phyloP scores from a whole-genome alignment of 2,329 filamentous ascomycete genomes.

The Claviceps maximensis region DNA sequence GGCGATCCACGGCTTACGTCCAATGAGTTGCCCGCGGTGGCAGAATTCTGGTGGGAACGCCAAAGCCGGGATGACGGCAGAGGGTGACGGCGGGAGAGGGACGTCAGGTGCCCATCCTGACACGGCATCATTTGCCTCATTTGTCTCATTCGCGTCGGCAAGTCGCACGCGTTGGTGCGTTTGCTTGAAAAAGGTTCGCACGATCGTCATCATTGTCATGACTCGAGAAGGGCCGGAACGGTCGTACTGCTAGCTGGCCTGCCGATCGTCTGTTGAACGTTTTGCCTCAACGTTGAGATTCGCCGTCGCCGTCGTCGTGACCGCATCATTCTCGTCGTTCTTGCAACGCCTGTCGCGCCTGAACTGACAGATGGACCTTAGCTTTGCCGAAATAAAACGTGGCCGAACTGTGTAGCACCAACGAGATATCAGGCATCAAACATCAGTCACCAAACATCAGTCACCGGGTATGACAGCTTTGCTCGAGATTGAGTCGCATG shows the following conservation, averaged over 20 bases:
- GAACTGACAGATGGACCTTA: neutral
- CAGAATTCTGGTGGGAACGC: neutral
- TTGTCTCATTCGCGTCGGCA: neutral
- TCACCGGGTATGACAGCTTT: neutral
- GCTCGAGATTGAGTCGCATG: neutral
- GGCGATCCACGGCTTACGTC: neutral
- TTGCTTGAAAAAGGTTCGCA: no score
- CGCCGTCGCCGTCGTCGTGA: no score
- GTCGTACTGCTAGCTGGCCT: neutral
- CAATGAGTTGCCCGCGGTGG: neutral
- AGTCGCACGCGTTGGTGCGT: neutral
- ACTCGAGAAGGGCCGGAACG: neutral
- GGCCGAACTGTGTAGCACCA: neutral
- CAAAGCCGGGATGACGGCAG: neutral
- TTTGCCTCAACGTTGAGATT: no score
- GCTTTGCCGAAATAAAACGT: neutral
- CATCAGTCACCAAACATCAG: neutral
- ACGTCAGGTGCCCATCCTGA: neutral
- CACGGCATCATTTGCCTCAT: no score
- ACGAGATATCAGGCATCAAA: neutral
- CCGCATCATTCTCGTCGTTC: no score
- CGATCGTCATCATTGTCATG: neutral
- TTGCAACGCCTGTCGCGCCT: neutral
- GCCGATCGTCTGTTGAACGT: neutral
- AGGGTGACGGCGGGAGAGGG: neutral